Evolutionary conservation across 2,329 filamentous ascomycete genomes (phyloP).

Genomic region (Diaporthe sp.): DNA sequence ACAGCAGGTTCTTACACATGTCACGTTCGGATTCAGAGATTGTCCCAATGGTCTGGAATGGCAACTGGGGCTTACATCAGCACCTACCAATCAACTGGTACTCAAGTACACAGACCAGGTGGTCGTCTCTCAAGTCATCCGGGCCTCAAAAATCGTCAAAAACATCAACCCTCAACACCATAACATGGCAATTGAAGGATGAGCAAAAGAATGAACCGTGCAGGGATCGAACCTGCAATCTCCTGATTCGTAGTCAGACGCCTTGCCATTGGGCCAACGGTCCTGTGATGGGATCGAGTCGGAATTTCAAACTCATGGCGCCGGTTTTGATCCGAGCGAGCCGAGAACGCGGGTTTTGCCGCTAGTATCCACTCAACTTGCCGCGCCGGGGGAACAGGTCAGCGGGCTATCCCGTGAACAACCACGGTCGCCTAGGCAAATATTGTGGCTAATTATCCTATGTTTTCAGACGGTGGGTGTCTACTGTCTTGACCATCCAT

Average conservation of each 20-base stretch:
- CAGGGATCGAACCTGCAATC: conserved; percentile 55
- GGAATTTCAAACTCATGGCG: not conserved
- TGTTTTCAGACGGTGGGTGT: too few relatives aligned
- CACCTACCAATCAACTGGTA: too few relatives aligned
- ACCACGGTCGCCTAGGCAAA: too few relatives aligned
- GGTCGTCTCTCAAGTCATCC: not conserved
- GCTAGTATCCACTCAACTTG: not conserved
- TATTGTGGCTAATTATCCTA: not conserved
- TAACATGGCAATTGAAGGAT: rapidly evolving
- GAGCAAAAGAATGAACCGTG: conserved; percentile 43
- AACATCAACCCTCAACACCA: not conserved
- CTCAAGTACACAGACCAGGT: not conserved
- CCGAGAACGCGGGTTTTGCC: not conserved
- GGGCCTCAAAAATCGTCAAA: not conserved
- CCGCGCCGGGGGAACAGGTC: not conserved
- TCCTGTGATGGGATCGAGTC: not conserved
- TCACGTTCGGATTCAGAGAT: too few relatives aligned
- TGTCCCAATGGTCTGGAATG: not conserved
- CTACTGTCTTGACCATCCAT: not conserved
- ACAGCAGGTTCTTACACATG: too few relatives aligned
- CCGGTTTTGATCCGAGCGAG: rapidly evolving
- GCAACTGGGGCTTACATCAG: not conserved
- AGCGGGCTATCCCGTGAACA: not conserved
- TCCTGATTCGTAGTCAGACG: conserved; percentile 55
- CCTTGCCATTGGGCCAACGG: conserved; percentile 51